A percentile compares a stretch with the other conserved stretches of the same genome.
Evolutionary conservation across 192 early-diverging fungal species (phyloP).

Genomic region (Podila horticola): DNA sequence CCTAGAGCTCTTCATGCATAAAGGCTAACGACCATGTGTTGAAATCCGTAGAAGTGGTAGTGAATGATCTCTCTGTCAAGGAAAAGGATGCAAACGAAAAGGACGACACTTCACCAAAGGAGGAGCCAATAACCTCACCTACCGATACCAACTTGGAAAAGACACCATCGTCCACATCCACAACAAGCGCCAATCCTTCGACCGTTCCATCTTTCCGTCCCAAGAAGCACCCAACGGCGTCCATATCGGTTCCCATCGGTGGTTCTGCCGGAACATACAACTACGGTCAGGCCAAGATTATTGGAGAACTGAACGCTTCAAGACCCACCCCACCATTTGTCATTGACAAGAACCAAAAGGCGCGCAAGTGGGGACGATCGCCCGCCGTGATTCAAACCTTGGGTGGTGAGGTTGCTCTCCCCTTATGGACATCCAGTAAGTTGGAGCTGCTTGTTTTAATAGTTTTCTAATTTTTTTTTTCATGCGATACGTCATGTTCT

Average conservation of each 20-base stretch:
- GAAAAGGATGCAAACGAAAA: not conserved
- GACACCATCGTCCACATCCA: not conserved
- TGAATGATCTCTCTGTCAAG: slow-evolving; percentile 2
- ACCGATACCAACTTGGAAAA: not conserved
- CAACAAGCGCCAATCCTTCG: not conserved
- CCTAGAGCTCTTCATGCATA: not conserved
- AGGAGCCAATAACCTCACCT: not conserved
- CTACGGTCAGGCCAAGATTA: slow-evolving; percentile 4
- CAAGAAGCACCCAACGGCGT: not conserved
- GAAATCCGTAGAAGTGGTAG: not conserved
- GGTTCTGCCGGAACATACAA: not conserved
- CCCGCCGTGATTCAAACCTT: slow-evolving; percentile 26
- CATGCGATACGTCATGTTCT: not conserved
- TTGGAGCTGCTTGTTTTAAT: too few relatives aligned
- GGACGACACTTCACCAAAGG: not conserved
- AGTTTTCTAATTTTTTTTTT: too few relatives aligned
- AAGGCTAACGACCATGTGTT: not conserved
- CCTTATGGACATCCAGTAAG: slow-evolving; percentile 45
- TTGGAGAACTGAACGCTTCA: slow-evolving; percentile 2
- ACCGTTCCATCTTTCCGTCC: not conserved
- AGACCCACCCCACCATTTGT: slow-evolving; percentile 21
- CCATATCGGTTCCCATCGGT: not conserved
- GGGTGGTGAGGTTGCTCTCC: slow-evolving; percentile 31
- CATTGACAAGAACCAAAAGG: slow-evolving; percentile 36
- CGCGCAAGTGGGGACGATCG: slow-evolving; percentile 38